A percentile compares a stretch with the other conserved stretches of the same genome.
These are phyloP conservation scores for Aspergillus clavatus DNA, from an alignment of 2,329 filamentous ascomycete genomes.

Conservation along the genomic window DNA sequence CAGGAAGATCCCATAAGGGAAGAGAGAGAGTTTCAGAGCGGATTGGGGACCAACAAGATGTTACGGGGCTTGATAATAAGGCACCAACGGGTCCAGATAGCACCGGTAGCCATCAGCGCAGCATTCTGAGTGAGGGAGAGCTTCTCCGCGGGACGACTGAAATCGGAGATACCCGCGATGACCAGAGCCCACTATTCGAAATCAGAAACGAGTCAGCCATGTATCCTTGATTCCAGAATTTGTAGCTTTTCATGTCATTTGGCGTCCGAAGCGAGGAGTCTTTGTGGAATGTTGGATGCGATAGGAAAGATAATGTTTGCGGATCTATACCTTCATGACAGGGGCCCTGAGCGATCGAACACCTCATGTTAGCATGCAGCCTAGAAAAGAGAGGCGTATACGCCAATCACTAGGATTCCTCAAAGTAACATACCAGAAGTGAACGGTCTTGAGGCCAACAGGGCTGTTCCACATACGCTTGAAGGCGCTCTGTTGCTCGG, in stretches of 20 bases:
- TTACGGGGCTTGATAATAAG: constrained; percentile 94
- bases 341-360: constrained; percentile 62
- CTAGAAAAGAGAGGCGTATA: constrained; percentile 1
- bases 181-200: constrained; percentile 75
- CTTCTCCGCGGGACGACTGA: constrained; percentile 83
- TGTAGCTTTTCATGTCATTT: not conserved
- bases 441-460: constrained; percentile 83
- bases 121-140: constrained; percentile 90
- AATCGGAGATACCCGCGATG: constrained; percentile 85
- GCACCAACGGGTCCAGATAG: constrained; percentile 99
- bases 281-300: not conserved
- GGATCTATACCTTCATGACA: constrained; percentile 69
- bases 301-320: not conserved
- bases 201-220: not conserved
- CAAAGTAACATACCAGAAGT: constrained; percentile 71
- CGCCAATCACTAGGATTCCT: not conserved
- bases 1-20: not conserved
- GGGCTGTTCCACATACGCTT: constrained; percentile 80
- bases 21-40: not conserved
- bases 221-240: not conserved
- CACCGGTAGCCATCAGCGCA: constrained; percentile 81
- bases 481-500: constrained; percentile 51
- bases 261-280: not conserved
- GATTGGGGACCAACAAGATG: constrained; percentile 67
- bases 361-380: constrained; percentile 11